Evolutionary conservation across 2,329 filamentous ascomycete species (phyloP).

Genomic region (Sarocladiaceae sp.): DNA sequence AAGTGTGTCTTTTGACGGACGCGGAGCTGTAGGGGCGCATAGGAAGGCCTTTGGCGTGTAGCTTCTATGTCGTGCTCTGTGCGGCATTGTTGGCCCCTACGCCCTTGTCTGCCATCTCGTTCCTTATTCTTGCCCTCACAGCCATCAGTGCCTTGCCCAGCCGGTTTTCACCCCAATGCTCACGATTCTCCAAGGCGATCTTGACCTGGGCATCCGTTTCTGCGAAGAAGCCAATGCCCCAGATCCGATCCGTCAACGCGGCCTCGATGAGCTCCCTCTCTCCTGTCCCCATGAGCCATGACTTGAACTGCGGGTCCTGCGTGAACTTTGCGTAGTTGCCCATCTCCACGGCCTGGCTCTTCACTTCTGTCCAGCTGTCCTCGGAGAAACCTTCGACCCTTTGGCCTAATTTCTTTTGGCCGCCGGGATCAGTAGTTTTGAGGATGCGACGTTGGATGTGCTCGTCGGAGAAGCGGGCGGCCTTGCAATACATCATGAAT

Average conservation of each 20-base stretch:
- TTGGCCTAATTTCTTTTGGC: conserved; percentile 24
- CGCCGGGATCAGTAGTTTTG: conserved; percentile 18
- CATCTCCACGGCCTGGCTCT: conserved; percentile 23
- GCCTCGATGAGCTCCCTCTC: conserved; percentile 25
- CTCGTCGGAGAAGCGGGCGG: conserved; percentile 26
- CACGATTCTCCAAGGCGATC: conserved; percentile 19
- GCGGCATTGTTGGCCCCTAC: no score
- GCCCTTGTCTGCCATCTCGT: no score
- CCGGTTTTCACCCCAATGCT: conserved; percentile 25
- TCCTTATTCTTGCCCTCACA: neutral
- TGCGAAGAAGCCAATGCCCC: conserved; percentile 25
- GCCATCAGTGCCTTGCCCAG: conserved; percentile 25
- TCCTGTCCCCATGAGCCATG: conserved; percentile 24
- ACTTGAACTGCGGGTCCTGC: conserved; percentile 20
- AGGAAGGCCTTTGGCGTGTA: no score
- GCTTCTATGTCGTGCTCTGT: no score
- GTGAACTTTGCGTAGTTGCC: conserved; percentile 28
- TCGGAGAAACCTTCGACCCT: conserved; percentile 20
- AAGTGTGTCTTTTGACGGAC: no score
- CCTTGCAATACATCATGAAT: conserved; percentile 38
- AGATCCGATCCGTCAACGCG: conserved; percentile 23
- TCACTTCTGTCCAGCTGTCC: conserved; percentile 23
- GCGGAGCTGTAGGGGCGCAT: no score
- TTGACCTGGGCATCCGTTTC: conserved; percentile 14
- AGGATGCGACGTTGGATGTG: conserved; percentile 18